Base-by-base conservation (phyloP, 352 stramenopile genomes). In the Pythium insidiosum region DNA sequence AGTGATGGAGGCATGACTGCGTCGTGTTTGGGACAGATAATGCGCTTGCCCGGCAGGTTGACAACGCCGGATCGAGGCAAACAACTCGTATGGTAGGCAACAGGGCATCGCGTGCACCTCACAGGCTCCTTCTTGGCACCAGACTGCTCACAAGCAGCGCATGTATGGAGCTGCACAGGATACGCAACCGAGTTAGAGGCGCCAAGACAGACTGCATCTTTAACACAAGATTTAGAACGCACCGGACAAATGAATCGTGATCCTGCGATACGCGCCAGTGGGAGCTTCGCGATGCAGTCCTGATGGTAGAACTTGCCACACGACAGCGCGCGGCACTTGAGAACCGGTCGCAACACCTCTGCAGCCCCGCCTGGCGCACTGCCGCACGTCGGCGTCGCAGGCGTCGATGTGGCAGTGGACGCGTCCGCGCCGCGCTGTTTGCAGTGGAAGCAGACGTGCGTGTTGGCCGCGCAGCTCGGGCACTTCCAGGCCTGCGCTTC, bases 271-370 rank as follows among this genome's bases (percentile, higher is more conserved):
- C 81, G 56, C 5, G 81, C 80, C 29, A 93, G 58, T 36, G 81
- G 73, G 38, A 89, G 73, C 38, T 77, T 78, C 25, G 73, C 79
- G 36, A 93, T 88, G 39, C 81, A 93, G 26, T 82, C 60, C 15
- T 81, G 63, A 41, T 93, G 81, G 44, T 91, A 93, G 46, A 81
- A 93, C 47, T 91, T 91, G 21, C 81, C 81, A 38, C 81, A 93
- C 31, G 77, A 89, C 6, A 87, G 53, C 33, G 81, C 81, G 22
- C 81, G 69, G 46, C 81, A 93, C 47, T 89, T 89, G 31, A 78
- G 65, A 16, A 89, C 77, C 0, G 62, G 44, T 18, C 63, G 51
- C 0, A 53, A 41, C 18, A 42, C 37, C 6, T 35, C 29, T 24
- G 19, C 40, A 2, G 42, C 18, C 15, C 28, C 24, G 19, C 44